Evolutionary conservation across 2,329 filamentous ascomycete species (phyloP).

Genomic region (Colletotrichum orchidophilum): DNA sequence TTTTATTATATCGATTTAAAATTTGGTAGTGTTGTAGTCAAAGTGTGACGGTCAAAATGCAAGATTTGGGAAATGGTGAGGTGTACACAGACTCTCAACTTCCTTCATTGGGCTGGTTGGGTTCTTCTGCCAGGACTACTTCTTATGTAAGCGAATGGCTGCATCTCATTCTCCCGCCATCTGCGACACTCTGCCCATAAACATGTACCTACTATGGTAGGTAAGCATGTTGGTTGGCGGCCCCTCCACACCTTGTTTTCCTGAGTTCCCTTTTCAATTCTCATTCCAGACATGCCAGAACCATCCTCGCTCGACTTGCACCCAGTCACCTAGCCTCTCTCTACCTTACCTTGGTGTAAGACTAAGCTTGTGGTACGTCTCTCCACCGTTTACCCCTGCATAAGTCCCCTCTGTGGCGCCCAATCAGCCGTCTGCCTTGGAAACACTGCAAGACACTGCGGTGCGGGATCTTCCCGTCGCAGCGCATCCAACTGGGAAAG

Average conservation of each 20-base stretch:
- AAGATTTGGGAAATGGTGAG: background rate
- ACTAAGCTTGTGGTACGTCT: background rate
- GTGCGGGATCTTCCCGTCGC: background rate
- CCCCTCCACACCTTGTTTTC: background rate
- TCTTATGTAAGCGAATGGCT: too few species aligned
- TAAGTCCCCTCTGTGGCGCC: background rate
- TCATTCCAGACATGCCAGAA: background rate
- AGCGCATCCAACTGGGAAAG: background rate
- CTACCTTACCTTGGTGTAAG: background rate
- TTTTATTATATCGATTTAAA: too few species aligned
- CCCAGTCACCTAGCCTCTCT: too few species aligned
- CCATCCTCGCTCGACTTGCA: background rate
- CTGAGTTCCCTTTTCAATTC: background rate
- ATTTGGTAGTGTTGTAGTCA: too few species aligned
- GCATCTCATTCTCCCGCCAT: conserved; percentile 10
- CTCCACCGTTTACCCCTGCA: background rate
- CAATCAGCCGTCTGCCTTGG: background rate
- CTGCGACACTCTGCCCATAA: conserved; percentile 15
- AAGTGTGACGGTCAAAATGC: background rate
- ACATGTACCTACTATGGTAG: too few species aligned
- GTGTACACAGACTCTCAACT: background rate
- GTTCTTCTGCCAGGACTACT: too few species aligned
- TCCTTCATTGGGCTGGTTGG: background rate
- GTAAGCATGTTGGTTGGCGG: background rate
- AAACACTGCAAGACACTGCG: background rate